A percentile compares a stretch with the other conserved stretches of the same genome.
phyloP scores from a whole-genome alignment of 352 stramenopile species.

The Pseudoperonospora humuli region DNA sequence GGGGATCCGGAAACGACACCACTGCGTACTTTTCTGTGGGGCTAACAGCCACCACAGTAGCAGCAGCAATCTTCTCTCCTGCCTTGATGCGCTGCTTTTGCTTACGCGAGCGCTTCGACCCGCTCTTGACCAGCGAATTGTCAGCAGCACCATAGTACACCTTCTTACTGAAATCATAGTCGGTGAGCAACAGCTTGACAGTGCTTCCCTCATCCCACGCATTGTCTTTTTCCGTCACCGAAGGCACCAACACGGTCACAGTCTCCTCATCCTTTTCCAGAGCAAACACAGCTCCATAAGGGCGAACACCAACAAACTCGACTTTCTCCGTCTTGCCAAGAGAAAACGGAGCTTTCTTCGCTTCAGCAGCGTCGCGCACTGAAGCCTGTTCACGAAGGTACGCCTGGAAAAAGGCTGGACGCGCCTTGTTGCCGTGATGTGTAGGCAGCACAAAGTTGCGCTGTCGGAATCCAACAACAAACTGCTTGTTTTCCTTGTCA shows the following conservation, averaged over 20 bases:
- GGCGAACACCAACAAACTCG: conserved; percentile 74
- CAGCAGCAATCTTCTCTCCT: conserved; percentile 33
- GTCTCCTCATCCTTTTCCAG: conserved; percentile 54
- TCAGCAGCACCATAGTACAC: conserved; percentile 62
- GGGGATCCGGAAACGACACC: conserved; percentile 46
- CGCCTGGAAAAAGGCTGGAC: conserved; percentile 46
- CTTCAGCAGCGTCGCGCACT: conserved; percentile 2
- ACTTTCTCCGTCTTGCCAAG: conserved; percentile 74
- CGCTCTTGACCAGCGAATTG: conserved; percentile 40
- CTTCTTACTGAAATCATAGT: conserved; percentile 84
- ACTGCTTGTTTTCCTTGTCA: conserved; percentile 67
- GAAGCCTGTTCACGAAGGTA: conserved; percentile 37
- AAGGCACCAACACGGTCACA: conserved; percentile 63
- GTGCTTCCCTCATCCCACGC: conserved; percentile 51
- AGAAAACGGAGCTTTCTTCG: conserved; percentile 25
- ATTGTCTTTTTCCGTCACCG: conserved; percentile 24
- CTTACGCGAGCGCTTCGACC: conserved; percentile 65
- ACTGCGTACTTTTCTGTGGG: conserved; percentile 55
- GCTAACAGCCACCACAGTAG: conserved; percentile 46
- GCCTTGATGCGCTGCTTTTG: conserved; percentile 50
- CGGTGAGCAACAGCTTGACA: conserved; percentile 69
- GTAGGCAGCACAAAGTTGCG: conserved; percentile 23
- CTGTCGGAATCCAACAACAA: conserved; percentile 67
- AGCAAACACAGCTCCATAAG: conserved; percentile 83
- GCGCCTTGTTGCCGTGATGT: conserved; percentile 27